These are phyloP conservation scores for Ciborinia camelliae DNA, from an alignment of 2,329 filamentous ascomycete genomes.

Conservation along the genomic window DNA sequence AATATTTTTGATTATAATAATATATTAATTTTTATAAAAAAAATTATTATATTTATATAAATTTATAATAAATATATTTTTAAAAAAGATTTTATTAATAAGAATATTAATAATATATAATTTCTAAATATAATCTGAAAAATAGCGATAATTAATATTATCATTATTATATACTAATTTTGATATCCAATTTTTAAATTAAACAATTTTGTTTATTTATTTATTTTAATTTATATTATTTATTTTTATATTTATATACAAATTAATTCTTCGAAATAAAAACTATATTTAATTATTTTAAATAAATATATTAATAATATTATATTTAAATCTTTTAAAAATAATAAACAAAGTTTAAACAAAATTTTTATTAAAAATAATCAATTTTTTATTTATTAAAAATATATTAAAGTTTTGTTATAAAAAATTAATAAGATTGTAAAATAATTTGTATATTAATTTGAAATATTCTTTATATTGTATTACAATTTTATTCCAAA, in stretches of 20 bases:
- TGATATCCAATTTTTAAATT: not conserved
- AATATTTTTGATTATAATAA: too few species aligned
- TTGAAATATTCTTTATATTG: not conserved
- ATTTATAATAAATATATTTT: too few species aligned
- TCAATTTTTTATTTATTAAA: not conserved
- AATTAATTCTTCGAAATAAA: not conserved
- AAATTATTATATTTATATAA: not conserved
- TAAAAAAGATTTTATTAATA: not conserved
- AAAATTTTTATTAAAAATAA: conserved; percentile 4
- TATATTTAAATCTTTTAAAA: not conserved
- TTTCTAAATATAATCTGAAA: not conserved
- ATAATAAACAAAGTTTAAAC: not conserved
- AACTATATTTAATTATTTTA: not conserved
- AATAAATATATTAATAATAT: conserved; percentile 5
- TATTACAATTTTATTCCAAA: not conserved
- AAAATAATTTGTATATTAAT: not conserved
- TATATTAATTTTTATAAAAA: too few species aligned
- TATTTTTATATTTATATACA: not conserved
- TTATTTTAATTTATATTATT: not conserved
- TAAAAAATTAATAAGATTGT: not conserved
- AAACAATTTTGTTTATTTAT: not conserved
- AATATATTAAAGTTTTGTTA: not conserved
- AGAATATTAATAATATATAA: not conserved
- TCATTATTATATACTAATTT: not conserved
- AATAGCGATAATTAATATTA: not conserved